Base-by-base conservation (phyloP, 2,329 filamentous ascomycete species). In the Diplodia corticola region DNA sequence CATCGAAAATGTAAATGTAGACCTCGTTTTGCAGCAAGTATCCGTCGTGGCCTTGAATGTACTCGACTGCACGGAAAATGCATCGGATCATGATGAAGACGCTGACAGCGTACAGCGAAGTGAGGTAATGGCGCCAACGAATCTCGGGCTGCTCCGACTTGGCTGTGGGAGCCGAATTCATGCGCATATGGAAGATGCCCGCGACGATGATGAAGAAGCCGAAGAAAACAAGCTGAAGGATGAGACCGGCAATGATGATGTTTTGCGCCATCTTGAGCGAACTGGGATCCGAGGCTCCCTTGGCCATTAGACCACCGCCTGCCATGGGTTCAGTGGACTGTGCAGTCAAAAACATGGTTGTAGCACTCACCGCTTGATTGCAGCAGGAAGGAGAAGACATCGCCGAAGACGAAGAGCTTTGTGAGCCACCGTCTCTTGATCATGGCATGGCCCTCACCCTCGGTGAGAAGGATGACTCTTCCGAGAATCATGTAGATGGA, bases 41-140 rank as follows among this genome's bases (percentile, higher is more conserved):
- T 1, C 83, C 83, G 24, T 75, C 69, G 28, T 78, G 75, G 1
- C 83, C 83, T 69, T 79, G 72, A 0, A 74, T 68, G 67, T 82
- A 86, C 73, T 86, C 84, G 6, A 80, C 71, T 10, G 85, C 75
- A 35, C 84, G 78, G 63, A 84, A 84, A 1, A 84, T 67, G 6
- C 75, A 80, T 40, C 84, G 78, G 5, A 84, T 63, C 67, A 86
- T 72, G 70, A 86, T 85, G 20, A 85, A 71, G 0, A 72, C 67
- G 66, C 77, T 81, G 33, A 77, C 75, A 1, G 70, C 54, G 69
- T 85, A 85, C 12, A 86, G 75, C 0, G 75, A 73, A 9, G 71
- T 63, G 68, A 85, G 72, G 63, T 79, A 76, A 59, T 75, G 75
- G 67, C 71, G 70, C 68, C 70, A 71, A 2, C 76, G 65, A 67